phyloP scores from a whole-genome alignment of 2,329 filamentous ascomycete species.

The Fusarium graminum region DNA sequence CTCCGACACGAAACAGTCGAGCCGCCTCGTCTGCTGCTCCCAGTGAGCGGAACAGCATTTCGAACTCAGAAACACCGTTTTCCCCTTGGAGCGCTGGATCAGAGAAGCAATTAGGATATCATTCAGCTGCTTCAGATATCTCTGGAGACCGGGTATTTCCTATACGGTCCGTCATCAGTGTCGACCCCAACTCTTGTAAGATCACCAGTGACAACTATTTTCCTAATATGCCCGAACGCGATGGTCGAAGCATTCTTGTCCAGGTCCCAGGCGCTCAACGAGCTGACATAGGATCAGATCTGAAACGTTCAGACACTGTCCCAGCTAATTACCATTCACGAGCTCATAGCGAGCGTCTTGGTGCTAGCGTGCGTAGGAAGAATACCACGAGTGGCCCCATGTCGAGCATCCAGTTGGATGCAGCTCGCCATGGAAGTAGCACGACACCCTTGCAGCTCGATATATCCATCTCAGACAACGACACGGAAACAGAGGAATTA shows the following conservation, averaged over 20 bases:
- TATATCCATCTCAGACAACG: constrained; percentile 51
- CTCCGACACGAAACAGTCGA: constrained; percentile 28
- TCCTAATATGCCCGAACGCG: constrained; percentile 52
- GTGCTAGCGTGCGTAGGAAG: constrained; percentile 49
- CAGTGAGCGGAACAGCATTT: constrained; percentile 40
- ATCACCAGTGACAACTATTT: constrained; percentile 58
- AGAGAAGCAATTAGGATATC: constrained; percentile 56
- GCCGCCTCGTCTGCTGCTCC: constrained; percentile 32
- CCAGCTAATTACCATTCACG: constrained; percentile 41
- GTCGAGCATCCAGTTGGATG: constrained; percentile 62
- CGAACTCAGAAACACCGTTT: constrained; percentile 45
- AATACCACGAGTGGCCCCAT: constrained; percentile 56
- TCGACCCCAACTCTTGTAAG: constrained; percentile 67
- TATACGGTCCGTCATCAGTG: constrained; percentile 82
- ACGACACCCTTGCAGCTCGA: constrained; percentile 53
- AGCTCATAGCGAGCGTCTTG: constrained; percentile 39
- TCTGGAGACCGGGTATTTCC: constrained; percentile 77
- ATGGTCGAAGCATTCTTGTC: constrained; percentile 49
- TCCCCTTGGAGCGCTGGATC: constrained; percentile 60
- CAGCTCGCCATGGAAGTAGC: constrained; percentile 55
- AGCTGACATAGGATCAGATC: constrained; percentile 49
- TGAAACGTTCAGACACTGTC: constrained; percentile 47
- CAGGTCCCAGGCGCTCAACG: constrained; percentile 50
- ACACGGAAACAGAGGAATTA: constrained; percentile 52
- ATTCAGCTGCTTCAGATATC: constrained; percentile 53